phyloP scores from a whole-genome alignment of 2,329 filamentous ascomycete genomes.

The Sarocladiaceae sp. region DNA sequence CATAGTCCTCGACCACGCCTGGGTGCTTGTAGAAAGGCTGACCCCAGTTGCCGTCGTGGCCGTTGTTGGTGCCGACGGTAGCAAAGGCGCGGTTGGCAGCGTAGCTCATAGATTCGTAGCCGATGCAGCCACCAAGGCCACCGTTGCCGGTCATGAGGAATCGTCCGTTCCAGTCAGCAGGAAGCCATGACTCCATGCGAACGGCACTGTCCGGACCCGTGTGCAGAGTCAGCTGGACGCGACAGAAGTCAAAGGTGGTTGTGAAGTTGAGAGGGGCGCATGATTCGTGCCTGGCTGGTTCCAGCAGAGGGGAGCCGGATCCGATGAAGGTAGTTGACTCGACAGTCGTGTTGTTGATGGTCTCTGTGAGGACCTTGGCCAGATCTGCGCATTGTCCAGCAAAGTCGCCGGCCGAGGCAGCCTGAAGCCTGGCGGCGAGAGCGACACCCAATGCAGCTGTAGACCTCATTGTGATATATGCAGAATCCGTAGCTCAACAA shows the following conservation, averaged over 20 bases:
- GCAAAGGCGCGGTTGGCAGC: conserved; percentile 36
- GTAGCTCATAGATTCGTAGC: conserved; percentile 41
- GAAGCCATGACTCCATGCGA: neutral
- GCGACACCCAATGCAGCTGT: no score
- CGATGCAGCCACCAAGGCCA: conserved; percentile 37
- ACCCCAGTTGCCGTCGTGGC: conserved; percentile 38
- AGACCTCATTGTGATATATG: no score
- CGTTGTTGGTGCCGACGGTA: conserved; percentile 42
- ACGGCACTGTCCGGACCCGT: neutral
- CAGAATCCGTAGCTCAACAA: no score
- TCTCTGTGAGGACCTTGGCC: no score
- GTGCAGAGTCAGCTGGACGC: neutral
- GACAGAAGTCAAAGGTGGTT: neutral
- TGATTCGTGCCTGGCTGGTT: neutral
- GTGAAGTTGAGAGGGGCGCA: neutral
- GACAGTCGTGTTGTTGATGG: no score
- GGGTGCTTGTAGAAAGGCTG: conserved; percentile 26
- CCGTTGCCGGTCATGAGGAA: neutral
- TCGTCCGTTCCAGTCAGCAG: neutral
- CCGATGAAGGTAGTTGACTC: no score
- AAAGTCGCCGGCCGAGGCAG: no score
- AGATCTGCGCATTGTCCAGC: no score
- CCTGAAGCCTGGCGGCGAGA: no score
- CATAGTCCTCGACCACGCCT: conserved; percentile 30
- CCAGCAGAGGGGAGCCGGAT: no score